Percentiles rank a stretch among this genome's conserved stretches.
Evolutionary conservation across 2,329 filamentous ascomycete species (phyloP).

Genomic region (Ambrosiella beaveri): DNA sequence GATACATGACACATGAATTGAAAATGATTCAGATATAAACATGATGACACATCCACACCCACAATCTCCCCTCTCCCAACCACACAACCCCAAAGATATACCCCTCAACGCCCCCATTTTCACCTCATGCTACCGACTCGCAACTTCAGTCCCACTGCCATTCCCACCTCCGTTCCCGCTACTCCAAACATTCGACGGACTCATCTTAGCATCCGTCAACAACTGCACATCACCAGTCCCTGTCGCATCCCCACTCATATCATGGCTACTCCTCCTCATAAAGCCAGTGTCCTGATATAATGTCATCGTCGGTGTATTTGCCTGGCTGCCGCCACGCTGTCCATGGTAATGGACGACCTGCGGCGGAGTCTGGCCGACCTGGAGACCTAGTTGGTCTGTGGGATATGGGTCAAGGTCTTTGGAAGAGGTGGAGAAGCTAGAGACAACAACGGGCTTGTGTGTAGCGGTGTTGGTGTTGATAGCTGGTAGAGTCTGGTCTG

Average conservation of each 20-base stretch:
- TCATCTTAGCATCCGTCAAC: constrained; percentile 12
- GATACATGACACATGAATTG: not conserved
- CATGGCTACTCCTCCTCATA: constrained; percentile 32
- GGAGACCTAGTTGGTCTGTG: constrained; percentile 44
- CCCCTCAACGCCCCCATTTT: not conserved
- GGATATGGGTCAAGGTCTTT: constrained; percentile 53
- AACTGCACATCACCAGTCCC: constrained; percentile 4
- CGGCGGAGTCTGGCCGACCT: constrained; percentile 44
- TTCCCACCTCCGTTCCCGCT: not conserved
- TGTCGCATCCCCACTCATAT: constrained; percentile 16
- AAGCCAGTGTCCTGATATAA: constrained; percentile 32
- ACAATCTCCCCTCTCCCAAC: not conserved
- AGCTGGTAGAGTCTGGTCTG: not conserved
- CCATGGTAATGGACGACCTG: constrained; percentile 53
- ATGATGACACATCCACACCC: not conserved
- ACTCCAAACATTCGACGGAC: constrained; percentile 4
- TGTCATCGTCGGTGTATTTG: constrained; percentile 43
- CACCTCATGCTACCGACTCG: not conserved
- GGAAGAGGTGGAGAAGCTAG: constrained; percentile 53
- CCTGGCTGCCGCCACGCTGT: constrained; percentile 48
- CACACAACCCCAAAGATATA: not conserved
- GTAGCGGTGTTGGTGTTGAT: constrained; percentile 6
- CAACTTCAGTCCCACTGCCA: not conserved
- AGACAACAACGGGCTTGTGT: constrained; percentile 41
- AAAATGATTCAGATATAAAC: not conserved